Evolutionary conservation across 345 rosid genomes (phyloP).

Genomic region (Gossypium mustelinum): DNA sequence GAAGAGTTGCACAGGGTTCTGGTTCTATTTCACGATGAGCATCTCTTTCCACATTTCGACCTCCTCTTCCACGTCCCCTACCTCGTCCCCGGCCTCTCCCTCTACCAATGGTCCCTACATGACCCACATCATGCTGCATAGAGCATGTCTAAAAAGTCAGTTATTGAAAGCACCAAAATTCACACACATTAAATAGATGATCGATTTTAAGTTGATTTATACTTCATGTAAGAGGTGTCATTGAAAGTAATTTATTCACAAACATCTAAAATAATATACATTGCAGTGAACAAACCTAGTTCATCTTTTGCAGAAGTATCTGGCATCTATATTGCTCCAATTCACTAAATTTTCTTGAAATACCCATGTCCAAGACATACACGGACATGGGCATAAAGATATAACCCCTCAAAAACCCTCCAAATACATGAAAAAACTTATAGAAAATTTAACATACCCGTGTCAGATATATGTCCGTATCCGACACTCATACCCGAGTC

Average conservation of each 20-base stretch:
- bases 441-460: neutral
- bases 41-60: slow-evolving; percentile 60
- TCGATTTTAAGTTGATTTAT: neutral
- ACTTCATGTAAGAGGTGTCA: neutral
- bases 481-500: neutral
- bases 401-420: neutral
- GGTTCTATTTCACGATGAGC: slow-evolving; percentile 59
- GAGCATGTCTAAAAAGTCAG: neutral
- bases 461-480: neutral
- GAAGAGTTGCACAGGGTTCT: slow-evolving; percentile 36
- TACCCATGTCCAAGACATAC: neutral
- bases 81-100: slow-evolving; percentile 98
- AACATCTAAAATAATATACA: neutral
- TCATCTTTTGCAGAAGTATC: neutral
- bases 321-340: neutral
- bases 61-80: slow-evolving; percentile 85
- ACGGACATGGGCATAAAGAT: neutral
- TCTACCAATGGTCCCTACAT: slow-evolving; percentile 64
- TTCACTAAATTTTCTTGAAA: neutral
- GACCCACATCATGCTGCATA: slow-evolving; percentile 65
- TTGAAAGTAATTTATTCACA: neutral
- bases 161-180: neutral
- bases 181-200: neutral
- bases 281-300: neutral
- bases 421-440: neutral